These are phyloP conservation scores for Chrysoporthe cubensis DNA, from an alignment of 2,329 filamentous ascomycete genomes.

Conservation along the genomic window DNA sequence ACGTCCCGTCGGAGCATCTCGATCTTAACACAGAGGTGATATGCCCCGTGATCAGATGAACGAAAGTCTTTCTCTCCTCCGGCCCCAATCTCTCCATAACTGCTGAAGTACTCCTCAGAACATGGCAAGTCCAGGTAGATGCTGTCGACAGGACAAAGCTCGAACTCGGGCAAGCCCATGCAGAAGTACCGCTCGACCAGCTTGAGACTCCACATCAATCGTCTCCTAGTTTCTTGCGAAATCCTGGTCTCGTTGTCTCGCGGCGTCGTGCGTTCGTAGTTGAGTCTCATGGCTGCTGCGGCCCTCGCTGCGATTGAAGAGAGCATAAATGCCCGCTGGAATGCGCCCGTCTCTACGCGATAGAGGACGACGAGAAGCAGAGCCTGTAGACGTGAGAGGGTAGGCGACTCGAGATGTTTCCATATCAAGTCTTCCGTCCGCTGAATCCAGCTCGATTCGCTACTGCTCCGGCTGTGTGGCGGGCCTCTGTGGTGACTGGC, in stretches of 20 bases:
- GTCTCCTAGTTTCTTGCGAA: constrained; percentile 47
- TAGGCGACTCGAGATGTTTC: constrained; percentile 32
- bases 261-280: constrained; percentile 45
- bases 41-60: constrained; percentile 23
- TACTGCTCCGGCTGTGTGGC: constrained; percentile 9
- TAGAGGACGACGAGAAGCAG: constrained; percentile 51
- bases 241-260: constrained; percentile 37
- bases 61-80: constrained; percentile 1
- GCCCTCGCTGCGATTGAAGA: constrained; percentile 48
- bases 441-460: constrained; percentile 20
- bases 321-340: constrained; percentile 51
- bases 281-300: constrained; percentile 48
- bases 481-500: constrained; percentile 23
- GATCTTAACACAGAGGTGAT: constrained; percentile 32
- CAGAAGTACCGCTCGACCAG: constrained; percentile 48
- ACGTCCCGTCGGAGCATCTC: constrained; percentile 32
- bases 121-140: constrained; percentile 49
- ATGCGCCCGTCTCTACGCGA: constrained; percentile 47
- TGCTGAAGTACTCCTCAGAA: constrained; percentile 47
- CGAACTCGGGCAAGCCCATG: constrained; percentile 49
- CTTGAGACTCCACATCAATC: constrained; percentile 51
- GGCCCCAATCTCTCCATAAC: constrained; percentile 3
- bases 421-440: constrained; percentile 29
- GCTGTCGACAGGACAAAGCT: constrained; percentile 47
- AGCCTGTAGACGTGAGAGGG: constrained; percentile 40